Percentiles rank a stretch among this genome's conserved stretches.
Evolutionary conservation across 495 filamentous ascomycete species (phyloP).

Genomic region (Trichoderma orchidacearum): DNA sequence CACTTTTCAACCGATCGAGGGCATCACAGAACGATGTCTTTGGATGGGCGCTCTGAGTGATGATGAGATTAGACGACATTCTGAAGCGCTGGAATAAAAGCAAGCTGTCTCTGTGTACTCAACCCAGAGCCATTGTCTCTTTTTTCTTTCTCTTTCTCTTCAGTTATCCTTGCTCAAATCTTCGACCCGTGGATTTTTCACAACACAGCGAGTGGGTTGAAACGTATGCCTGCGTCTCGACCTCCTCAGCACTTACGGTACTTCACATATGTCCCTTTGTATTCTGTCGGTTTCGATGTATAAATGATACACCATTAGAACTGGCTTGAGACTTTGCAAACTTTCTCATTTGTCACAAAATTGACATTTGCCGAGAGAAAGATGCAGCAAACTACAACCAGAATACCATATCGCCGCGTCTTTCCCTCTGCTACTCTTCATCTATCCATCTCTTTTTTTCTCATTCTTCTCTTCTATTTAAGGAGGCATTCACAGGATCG

Average conservation of each 20-base stretch:
- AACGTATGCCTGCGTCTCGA: background rate
- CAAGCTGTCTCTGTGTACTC: background rate
- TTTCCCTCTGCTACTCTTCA: background rate
- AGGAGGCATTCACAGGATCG: background rate
- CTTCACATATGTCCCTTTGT: background rate
- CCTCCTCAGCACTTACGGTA: background rate
- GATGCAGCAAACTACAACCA: background rate
- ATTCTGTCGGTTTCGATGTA: background rate
- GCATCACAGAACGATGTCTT: slow-evolving; percentile 78
- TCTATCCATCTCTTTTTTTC: background rate
- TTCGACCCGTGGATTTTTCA: background rate
- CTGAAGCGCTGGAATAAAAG: slow-evolving; percentile 23
- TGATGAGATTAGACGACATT: slow-evolving; percentile 53
- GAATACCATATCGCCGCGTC: background rate
- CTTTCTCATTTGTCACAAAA: background rate
- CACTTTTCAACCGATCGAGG: slow-evolving; percentile 69
- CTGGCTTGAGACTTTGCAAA: background rate
- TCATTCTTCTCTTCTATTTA: background rate
- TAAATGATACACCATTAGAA: background rate
- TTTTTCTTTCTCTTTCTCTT: no score
- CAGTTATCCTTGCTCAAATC: no score
- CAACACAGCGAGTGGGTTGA: background rate
- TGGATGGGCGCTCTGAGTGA: slow-evolving; percentile 89
- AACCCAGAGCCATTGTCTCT: background rate
- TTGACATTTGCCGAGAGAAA: background rate